Percentiles rank a stretch among this genome's conserved stretches.
phyloP scores from a whole-genome alignment of 1,284 basidiomycete species.

The Vanrija sp. region DNA sequence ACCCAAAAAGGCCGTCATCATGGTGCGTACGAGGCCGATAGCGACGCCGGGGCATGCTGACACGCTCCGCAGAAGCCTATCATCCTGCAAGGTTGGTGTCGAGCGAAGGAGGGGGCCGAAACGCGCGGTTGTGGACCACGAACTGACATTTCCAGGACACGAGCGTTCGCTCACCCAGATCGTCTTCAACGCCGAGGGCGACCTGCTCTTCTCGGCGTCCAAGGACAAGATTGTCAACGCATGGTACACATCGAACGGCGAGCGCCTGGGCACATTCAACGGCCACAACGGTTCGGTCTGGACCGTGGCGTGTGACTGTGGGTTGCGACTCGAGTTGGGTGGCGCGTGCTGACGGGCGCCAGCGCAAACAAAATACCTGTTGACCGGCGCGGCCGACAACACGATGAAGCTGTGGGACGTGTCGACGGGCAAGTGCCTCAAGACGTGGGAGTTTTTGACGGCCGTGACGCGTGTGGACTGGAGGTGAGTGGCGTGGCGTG shows the following conservation, averaged over 20 bases:
- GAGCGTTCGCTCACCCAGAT: constrained; percentile 97
- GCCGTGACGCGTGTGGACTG: constrained; percentile 88
- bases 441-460: constrained; percentile 95
- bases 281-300: constrained; percentile 96
- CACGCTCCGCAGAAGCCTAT: constrained; percentile 44
- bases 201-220: constrained; percentile 90
- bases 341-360: constrained; percentile 1
- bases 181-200: constrained; percentile 93
- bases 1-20: constrained; percentile 1
- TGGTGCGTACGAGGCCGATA: constrained; percentile 9
- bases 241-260: constrained; percentile 98
- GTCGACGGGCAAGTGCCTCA: constrained; percentile 81
- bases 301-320: constrained; percentile 94
- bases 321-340: constrained; percentile 43
- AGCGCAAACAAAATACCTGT: constrained; percentile 80
- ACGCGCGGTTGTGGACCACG: background rate
- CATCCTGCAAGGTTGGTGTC: constrained; percentile 42
- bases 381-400: constrained; percentile 86
- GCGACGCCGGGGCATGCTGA: constrained; percentile 5
- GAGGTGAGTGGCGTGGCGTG: constrained; percentile 33
- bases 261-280: constrained; percentile 92
- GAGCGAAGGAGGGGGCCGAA: background rate
- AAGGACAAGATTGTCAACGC: constrained; percentile 95
- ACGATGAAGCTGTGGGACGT: constrained; percentile 88
- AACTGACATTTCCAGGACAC: constrained; percentile 61